Percentiles rank a stretch among this genome's conserved stretches.
Conservation (phyloP, 106 monocot species). For the Allium fistulosum region DNA sequence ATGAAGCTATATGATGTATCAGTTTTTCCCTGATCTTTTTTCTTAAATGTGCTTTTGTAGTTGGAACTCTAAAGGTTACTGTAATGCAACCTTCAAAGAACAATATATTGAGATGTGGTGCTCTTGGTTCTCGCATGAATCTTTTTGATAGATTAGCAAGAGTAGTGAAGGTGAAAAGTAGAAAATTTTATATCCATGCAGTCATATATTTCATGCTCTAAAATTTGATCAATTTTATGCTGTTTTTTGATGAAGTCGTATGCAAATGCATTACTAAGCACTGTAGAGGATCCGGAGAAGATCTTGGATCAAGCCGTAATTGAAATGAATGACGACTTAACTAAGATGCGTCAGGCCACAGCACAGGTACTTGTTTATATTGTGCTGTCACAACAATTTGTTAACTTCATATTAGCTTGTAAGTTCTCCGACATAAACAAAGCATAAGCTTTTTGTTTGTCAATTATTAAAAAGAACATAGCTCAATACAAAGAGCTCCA, state of each 20-base stretch:
- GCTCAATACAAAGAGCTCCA: no score
- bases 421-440: no score
- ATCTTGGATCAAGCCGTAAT: conserved; percentile 94
- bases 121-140: conserved; percentile 69
- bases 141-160: conserved; percentile 79
- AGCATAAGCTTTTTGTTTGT: no score
- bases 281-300: conserved; percentile 94
- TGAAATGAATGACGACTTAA: conserved; percentile 97
- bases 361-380: conserved; percentile 55
- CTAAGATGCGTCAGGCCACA: conserved; percentile 96
- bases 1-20: no score
- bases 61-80: conserved; percentile 31
- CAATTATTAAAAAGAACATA: no score
- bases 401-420: no score
- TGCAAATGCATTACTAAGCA: conserved; percentile 85
- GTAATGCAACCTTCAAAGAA: conserved; percentile 22
- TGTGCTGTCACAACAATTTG: no score
- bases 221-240: background rate
- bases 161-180: conserved; percentile 62
- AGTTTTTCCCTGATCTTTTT: background rate
- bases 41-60: conserved; percentile 15
- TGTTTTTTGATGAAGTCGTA: conserved; percentile 57
- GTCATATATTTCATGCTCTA: background rate
- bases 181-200: background rate
- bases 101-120: conserved; percentile 45